Conservation (phyloP, 176 grass and related monocot genomes). For the Poa annua region DNA sequence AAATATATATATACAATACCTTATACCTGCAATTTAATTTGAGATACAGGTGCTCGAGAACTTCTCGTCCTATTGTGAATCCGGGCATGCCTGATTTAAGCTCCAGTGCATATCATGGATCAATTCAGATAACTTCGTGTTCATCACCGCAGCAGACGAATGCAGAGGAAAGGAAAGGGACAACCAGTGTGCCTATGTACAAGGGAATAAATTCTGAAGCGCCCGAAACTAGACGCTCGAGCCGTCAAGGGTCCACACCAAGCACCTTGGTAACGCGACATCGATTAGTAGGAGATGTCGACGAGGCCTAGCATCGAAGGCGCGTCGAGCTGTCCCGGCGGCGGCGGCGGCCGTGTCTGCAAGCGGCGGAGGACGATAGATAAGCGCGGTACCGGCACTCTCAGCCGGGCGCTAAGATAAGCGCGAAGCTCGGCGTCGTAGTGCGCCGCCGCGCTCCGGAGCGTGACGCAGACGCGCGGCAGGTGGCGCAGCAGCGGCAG, state of each 20-base stretch:
- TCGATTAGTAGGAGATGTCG: background rate
- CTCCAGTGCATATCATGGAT: too few species aligned
- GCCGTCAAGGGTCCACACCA: too few species aligned
- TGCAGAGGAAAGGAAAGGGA: background rate
- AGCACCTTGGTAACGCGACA: background rate
- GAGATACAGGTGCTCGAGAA: too few species aligned
- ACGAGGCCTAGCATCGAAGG: background rate
- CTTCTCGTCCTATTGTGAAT: too few species aligned
- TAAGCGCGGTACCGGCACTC: background rate
- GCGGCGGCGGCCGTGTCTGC: background rate
- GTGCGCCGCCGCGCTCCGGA: background rate
- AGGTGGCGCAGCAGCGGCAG: slow-evolving; percentile 56
- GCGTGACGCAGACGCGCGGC: slow-evolving; percentile 39
- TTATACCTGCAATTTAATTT: too few species aligned
- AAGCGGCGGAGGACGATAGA: background rate
- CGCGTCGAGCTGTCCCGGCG: background rate
- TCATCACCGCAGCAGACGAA: background rate
- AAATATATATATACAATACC: too few species aligned
- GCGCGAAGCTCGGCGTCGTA: slow-evolving; percentile 33
- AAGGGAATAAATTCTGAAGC: background rate
- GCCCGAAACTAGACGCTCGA: background rate
- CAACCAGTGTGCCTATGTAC: background rate
- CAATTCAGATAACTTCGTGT: too few species aligned
- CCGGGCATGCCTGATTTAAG: too few species aligned
- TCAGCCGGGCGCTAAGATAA: background rate